Evolutionary conservation across 345 rosid species (phyloP), one percentile per base, ranked within the genome.

Genomic region (Turritis glabra): DNA sequence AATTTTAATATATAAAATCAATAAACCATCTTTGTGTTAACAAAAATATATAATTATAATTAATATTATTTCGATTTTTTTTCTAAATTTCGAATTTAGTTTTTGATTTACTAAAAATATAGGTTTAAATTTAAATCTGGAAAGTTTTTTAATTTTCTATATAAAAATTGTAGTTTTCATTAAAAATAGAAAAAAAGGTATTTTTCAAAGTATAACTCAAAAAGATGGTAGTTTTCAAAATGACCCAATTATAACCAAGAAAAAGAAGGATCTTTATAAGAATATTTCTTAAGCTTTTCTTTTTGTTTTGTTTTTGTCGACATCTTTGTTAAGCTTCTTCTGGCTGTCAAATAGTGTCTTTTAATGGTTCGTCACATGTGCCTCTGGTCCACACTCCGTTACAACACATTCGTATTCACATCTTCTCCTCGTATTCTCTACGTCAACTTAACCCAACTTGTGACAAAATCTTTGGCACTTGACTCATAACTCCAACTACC

Each of bases 321-420:
- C 64, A 77, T 69, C 66, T 69, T 50, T 62, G 38, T 9, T 61
- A 30, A 52, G 56, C 53, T 37, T 47, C 19, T 37, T 69, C 47
- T 46, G 22, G 75, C 79, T 79, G 82, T 68, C 75, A 61, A 74
- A 55, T 62, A 57, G 21, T 79, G 82, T 79, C 72, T 61, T 79
- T 5, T 73, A 54, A 62, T 79, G 82, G 69, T 51, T 68, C 23
- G 0, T 69, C 78, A 62, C 82, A 74, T 79, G 82, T 68, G 51
- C 11, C 74, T 53, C 18, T 60, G 81, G 81, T 60, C 81, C 78
- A 73, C 81, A 60, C 40, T 55, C 38, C 54, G 50, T 55, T 29
- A 55, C 47, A 44, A 37, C 35, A 44, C 61, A 75, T 37, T 27
- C 60, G 71, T 46, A 56, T 22, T 41, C 59, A 59, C 64, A 69